phyloP scores from a whole-genome alignment of 805 yeast genomes.

The Yamadazyma akitaensis region DNA sequence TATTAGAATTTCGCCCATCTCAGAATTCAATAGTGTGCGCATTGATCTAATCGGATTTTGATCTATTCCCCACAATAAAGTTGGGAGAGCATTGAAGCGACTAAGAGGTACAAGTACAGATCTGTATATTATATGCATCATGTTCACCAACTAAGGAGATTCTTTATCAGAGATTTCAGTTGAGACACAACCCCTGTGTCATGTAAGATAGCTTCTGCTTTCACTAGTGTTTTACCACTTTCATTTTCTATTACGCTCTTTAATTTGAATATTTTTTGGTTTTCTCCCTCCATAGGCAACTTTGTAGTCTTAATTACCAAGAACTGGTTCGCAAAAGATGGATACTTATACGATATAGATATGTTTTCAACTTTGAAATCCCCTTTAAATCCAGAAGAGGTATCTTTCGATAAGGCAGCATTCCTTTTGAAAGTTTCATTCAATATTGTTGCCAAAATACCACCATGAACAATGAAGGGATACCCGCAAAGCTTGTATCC shows the following conservation, averaged over 20 bases:
- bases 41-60: neutral
- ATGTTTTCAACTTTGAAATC: conserved; percentile 48
- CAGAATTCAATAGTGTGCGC: conserved; percentile 3
- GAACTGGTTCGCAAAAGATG: conserved; percentile 77
- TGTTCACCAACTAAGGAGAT: neutral
- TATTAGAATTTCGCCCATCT: conserved; percentile 1
- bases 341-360: conserved; percentile 56
- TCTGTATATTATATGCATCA: neutral
- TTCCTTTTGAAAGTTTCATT: conserved; percentile 71
- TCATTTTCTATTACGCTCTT: conserved; percentile 53
- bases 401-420: conserved; percentile 37
- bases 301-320: conserved; percentile 55
- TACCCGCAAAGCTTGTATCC: conserved; percentile 82
- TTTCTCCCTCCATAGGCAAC: conserved; percentile 26
- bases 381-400: conserved; percentile 36
- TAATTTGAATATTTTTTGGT: conserved; percentile 36
- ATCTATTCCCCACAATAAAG: neutral
- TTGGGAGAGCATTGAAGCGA: neutral
- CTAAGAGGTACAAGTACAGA: neutral
- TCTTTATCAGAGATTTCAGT: neutral
- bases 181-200: conserved; percentile 26
- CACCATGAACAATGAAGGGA: conserved; percentile 88
- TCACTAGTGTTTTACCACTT: conserved; percentile 54
- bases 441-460: conserved; percentile 73
- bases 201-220: conserved; percentile 49